Evolutionary conservation across 305 asterid genomes (phyloP).

Genomic region (Solanum aculeatissimum): DNA sequence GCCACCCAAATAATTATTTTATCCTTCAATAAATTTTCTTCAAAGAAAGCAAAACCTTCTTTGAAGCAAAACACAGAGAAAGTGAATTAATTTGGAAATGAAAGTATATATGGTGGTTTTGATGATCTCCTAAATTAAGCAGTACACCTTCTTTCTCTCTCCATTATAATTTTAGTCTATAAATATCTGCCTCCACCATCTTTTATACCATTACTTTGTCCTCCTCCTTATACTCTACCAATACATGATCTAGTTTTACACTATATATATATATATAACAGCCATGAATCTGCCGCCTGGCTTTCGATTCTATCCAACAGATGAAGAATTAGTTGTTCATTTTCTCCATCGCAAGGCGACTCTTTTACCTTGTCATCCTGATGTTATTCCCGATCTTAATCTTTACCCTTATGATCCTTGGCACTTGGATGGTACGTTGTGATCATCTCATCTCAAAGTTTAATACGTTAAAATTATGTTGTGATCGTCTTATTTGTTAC

Average conservation of each 20-base stretch:
- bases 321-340: slow-evolving; percentile 88
- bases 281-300: slow-evolving; percentile 70
- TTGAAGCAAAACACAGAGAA: neutral
- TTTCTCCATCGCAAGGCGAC: slow-evolving; percentile 85
- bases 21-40: neutral
- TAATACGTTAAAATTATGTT: no score
- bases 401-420: slow-evolving; percentile 90
- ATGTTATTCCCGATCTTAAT: slow-evolving; percentile 91
- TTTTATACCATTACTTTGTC: neutral
- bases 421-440: slow-evolving; percentile 61
- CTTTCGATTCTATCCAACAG: slow-evolving; percentile 77
- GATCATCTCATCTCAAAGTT: no score
- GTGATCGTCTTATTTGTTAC: no score
- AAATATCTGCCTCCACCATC: slow-evolving; percentile 8
- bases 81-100: neutral
- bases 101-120: neutral
- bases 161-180: neutral
- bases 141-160: slow-evolving; percentile 12
- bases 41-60: neutral
- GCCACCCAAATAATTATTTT: neutral
- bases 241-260: neutral
- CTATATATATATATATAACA: no score
- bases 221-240: neutral
- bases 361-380: slow-evolving; percentile 79
- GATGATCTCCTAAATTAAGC: neutral